Evolutionary conservation across 106 monocot species (phyloP), one percentile per base, ranked within the genome.

Genomic region (Apostasia ramifera): DNA sequence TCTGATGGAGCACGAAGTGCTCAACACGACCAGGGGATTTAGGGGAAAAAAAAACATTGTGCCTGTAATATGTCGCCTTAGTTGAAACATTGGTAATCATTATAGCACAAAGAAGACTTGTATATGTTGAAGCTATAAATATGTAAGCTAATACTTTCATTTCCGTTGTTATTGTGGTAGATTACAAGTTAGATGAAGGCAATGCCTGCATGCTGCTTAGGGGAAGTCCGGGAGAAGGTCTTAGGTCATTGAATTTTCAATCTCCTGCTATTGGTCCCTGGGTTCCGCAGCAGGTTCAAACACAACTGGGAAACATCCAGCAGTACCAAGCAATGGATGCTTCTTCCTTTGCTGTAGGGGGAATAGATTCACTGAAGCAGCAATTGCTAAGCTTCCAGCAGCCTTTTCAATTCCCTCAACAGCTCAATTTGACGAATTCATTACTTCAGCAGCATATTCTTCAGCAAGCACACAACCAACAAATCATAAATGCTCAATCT

Each of bases 131-230:
- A 26, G 26, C 26, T 26, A 26, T 26, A 26, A 26, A 26, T 26
- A 26, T 26, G 26, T 26, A 26, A 0, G 26, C 26, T 26, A 26
- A 26, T 26, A 26, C 26, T 26, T 52, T 52, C 15, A 57, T 4
- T 57, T 8, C n/a, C 37, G 57, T 8, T 26, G 37, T 57, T 14
- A 12, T 57, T 52, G 53, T 61, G 8, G 11, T 50, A 72, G 61
- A 77, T 52, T 67, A 67, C 67, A 72, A 77, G 78, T 73, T 84
- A 76, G 83, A 84, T 70, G 88, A 86, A 4, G 70, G 73, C 63
- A 89, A 77, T 79, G 78, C 82, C 55, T 82, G 82, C 38, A 83
- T 98, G 97, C 93, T 89, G 86, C 70, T 85, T 57, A 81, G 85
- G 65, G 86, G 85, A 15, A 77, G 80, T 73, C 62, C 85, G 58